phyloP scores from a whole-genome alignment of 352 stramenopile species.

The Globisporangium spinosum region DNA sequence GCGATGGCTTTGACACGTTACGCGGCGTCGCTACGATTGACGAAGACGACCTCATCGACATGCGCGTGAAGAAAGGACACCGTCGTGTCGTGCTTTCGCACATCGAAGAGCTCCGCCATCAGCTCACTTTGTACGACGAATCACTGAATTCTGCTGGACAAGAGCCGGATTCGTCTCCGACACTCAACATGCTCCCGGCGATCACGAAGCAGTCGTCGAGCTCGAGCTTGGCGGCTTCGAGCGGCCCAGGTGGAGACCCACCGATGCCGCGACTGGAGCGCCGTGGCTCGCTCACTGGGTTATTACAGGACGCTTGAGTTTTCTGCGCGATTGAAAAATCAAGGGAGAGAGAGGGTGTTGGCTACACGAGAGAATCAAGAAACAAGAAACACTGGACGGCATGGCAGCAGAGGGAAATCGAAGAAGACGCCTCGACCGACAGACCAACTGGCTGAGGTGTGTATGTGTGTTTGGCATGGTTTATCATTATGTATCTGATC shows the following conservation, averaged over 20 bases:
- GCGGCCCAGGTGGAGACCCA: constrained; percentile 18
- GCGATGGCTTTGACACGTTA: constrained; percentile 85
- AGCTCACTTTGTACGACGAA: constrained; percentile 65
- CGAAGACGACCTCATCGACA: constrained; percentile 85
- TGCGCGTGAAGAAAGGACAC: constrained; percentile 88
- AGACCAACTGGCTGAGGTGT: constrained; percentile 12
- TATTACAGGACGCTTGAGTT: constrained; percentile 16
- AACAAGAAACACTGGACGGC: background rate
- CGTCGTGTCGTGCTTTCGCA: constrained; percentile 80
- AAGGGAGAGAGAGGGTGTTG: background rate
- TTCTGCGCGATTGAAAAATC: background rate
- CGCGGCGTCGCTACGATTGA: constrained; percentile 83
- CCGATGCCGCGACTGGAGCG: constrained; percentile 34
- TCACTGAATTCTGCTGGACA: constrained; percentile 44
- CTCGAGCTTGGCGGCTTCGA: constrained; percentile 30
- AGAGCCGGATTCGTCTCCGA: constrained; percentile 68
- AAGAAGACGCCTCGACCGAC: constrained; percentile 2
- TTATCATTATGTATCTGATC: constrained; percentile 21
- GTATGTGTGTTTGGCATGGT: constrained; percentile 5
- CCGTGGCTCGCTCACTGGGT: constrained; percentile 40
- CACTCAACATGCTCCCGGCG: constrained; percentile 68
- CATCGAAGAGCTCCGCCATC: constrained; percentile 78
- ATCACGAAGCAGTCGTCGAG: constrained; percentile 51
- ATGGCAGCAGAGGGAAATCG: background rate
- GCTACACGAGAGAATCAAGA: constrained; percentile 7